These are phyloP conservation scores for Lycium barbarum DNA, from an alignment of 257 asterid species.

Conservation along the genomic window DNA sequence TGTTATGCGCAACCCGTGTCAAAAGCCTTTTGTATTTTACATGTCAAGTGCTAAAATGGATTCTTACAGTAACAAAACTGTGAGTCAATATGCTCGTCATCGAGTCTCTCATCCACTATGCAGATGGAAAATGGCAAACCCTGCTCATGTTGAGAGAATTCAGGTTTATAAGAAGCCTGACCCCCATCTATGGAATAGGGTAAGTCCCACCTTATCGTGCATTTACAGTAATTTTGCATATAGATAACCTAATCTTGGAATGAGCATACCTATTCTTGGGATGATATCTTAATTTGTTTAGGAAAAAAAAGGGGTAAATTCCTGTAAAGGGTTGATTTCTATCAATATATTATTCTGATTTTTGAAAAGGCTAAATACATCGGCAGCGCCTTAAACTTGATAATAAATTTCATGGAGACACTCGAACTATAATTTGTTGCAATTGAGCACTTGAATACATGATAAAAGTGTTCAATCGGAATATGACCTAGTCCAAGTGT, in stretches of 20 bases:
- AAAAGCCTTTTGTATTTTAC: constrained; percentile 74
- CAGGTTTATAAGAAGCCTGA: constrained; percentile 70
- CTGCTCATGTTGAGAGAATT: constrained; percentile 52
- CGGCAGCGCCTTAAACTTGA: no score
- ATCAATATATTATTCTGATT: not conserved
- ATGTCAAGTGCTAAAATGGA: constrained; percentile 57
- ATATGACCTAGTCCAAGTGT: no score
- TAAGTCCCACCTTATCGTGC: constrained; percentile 32
- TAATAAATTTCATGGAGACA: no score
- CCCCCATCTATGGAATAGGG: constrained; percentile 78
- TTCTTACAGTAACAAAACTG: constrained; percentile 42
- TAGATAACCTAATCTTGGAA: not conserved
- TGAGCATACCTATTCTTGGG: not conserved
- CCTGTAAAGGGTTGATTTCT: not conserved
- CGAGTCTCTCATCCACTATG: constrained; percentile 57
- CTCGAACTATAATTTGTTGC: no score
- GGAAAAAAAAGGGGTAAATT: not conserved
- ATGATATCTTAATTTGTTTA: not conserved
- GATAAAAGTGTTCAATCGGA: no score
- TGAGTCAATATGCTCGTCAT: constrained; percentile 54
- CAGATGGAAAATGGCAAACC: constrained; percentile 72
- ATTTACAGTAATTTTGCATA: not conserved
- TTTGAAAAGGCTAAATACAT: no score
- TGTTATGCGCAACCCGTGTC: constrained; percentile 77
- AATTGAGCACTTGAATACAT: no score